Conservation (phyloP, 768 basidiomycete genomes). For the Lentinus tigrinus region DNA sequence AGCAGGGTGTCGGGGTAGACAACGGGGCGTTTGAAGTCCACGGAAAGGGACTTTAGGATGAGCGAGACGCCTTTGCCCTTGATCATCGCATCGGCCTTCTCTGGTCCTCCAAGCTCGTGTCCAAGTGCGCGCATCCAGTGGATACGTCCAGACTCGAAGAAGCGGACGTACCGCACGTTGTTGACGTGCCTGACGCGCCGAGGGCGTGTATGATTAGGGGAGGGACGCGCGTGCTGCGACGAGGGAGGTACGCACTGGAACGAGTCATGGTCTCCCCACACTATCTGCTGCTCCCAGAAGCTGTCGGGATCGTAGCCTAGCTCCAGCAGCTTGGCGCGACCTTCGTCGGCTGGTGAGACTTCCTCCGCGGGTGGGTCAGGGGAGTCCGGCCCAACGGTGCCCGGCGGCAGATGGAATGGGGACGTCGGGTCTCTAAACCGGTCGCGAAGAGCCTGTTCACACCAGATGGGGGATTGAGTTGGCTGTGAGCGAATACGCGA, state of each 20-base stretch:
- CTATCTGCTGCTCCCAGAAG: slow-evolving; percentile 78
- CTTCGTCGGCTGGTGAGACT: slow-evolving; percentile 32
- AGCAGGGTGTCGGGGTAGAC: slow-evolving; percentile 75
- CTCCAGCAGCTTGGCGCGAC: slow-evolving; percentile 40
- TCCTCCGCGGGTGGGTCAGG: slow-evolving; percentile 44
- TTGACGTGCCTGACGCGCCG: slow-evolving; percentile 64
- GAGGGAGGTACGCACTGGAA: slow-evolving; percentile 55
- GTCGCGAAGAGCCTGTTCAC: slow-evolving; percentile 62
- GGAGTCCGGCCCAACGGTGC: slow-evolving; percentile 56
- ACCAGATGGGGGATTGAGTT: too few species aligned
- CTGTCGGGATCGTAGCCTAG: slow-evolving; percentile 60
- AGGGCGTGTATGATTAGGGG: neutral
- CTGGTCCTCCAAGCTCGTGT: slow-evolving; percentile 56
- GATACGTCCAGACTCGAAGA: slow-evolving; percentile 73
- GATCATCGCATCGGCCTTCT: slow-evolving; percentile 55
- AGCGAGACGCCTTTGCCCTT: slow-evolving; percentile 65
- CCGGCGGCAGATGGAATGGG: slow-evolving; percentile 64
- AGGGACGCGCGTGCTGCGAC: neutral
- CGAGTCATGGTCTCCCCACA: slow-evolving; percentile 78
- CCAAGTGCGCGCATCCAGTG: slow-evolving; percentile 64
- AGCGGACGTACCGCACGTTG: slow-evolving; percentile 73
- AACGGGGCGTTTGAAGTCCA: slow-evolving; percentile 70
- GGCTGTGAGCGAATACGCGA: neutral
- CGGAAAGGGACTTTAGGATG: slow-evolving; percentile 68
- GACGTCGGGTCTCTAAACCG: slow-evolving; percentile 63